Percentiles rank a stretch among this genome's conserved stretches.
phyloP scores from a whole-genome alignment of 495 filamentous ascomycete species.

The Xylaria nigripes region DNA sequence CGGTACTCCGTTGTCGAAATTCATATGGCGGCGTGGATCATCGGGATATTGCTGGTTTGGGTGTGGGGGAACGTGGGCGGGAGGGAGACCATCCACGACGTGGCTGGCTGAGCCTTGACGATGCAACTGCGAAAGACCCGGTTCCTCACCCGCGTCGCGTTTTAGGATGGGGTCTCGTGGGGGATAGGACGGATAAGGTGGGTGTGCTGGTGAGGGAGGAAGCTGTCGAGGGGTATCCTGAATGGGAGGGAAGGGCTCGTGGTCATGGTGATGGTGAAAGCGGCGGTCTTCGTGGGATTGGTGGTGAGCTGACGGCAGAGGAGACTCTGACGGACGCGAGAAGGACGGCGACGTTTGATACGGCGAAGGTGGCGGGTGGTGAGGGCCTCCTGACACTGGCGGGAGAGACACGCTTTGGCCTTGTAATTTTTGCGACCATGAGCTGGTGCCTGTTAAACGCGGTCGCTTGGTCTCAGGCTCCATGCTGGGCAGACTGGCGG shows the following conservation, averaged over 20 bases:
- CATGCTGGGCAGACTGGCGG: conserved; percentile 39
- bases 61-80: conserved; percentile 28
- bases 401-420: conserved; percentile 35
- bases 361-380: conserved; percentile 35
- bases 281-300: conserved; percentile 36
- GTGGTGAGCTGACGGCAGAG: conserved; percentile 25
- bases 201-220: conserved; percentile 39
- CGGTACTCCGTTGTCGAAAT: conserved; percentile 34
- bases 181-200: conserved; percentile 31
- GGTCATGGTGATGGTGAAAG: conserved; percentile 44
- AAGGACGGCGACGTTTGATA: conserved; percentile 34
- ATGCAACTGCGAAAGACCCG: conserved; percentile 35
- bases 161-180: conserved; percentile 42
- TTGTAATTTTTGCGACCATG: conserved; percentile 35
- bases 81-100: conserved; percentile 30
- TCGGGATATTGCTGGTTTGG: conserved; percentile 24
- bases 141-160: conserved; percentile 42
- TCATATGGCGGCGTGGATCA: conserved; percentile 39
- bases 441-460: conserved; percentile 33
- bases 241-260: conserved; percentile 41
- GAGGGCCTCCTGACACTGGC: conserved; percentile 28
- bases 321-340: conserved; percentile 33
- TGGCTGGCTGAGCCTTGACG: conserved; percentile 38
- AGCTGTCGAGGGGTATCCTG: conserved; percentile 42
- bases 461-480: conserved; percentile 43